Evolutionary conservation across 1,139 yeast species (phyloP), one percentile per base, ranked within the genome.

Genomic region (Ashbya aceris): DNA sequence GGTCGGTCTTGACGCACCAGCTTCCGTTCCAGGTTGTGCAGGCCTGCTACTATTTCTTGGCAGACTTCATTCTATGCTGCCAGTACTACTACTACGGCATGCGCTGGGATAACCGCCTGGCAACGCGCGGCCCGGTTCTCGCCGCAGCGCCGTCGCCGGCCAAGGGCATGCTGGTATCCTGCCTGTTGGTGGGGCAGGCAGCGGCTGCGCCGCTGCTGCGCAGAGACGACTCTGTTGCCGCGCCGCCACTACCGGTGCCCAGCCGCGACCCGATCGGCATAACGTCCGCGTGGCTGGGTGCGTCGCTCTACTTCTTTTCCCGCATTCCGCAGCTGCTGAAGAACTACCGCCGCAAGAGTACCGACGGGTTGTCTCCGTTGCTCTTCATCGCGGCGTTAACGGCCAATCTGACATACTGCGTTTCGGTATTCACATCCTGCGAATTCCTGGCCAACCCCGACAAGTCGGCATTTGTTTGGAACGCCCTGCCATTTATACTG

Each of bases 281-380:
- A 7, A 44, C 74, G 0, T 67, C 83, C 40, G 93, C 96, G 0
- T 91, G 96, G 94, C 58, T 74, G 4, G 86, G 95, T 50, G 85
- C 95, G 0, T 53, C 65, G 7, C 77, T 85, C 41, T 89, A 91
- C 58, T 71, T 87, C 44, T 65, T 77, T 8, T 85, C 96, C 2
- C 69, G 98, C 49, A 66, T 87, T 41, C 98, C 98, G 0, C 98
- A 89, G 58, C 66, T 89, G 37, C 66, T 73, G 59, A 84, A 83
- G 54, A 89, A 89, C 64, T 79, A 78, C 58, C 59, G 67, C 46
- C 68, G 95, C 38, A 80, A 81, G 55, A 81, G 95, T 3, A 91
- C 95, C 0, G 80, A 79, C 35, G 97, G 96, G 3, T 69, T 87
- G 1, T 82, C 95, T 2, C 82, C 93, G 28, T 65, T 84, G 44